Conservation (phyloP, 164 flowering plant genomes). For the Magnolia officinalis region DNA sequence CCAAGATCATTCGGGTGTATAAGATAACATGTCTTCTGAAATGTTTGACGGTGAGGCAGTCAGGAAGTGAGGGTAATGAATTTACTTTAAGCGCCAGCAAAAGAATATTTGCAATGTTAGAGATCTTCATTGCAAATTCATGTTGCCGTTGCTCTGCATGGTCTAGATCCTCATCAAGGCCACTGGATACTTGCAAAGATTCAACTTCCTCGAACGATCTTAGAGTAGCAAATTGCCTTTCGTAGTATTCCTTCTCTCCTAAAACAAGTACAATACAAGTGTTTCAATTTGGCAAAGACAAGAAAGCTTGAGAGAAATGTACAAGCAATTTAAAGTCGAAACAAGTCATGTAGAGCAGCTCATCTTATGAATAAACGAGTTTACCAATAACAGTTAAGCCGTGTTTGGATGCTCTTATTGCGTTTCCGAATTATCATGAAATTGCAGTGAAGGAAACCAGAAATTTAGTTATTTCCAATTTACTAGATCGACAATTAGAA, state of each 20-base stretch:
- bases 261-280: constrained; percentile 4
- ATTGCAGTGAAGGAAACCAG: no score
- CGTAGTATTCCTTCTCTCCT: constrained; percentile 77
- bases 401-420: not conserved
- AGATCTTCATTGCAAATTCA: constrained; percentile 65
- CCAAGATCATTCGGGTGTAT: not conserved
- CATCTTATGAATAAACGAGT: not conserved
- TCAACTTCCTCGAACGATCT: constrained; percentile 71
- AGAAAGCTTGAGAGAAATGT: not conserved
- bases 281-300: not conserved
- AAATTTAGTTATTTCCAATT: not conserved
- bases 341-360: no score
- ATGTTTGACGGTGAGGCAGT: not conserved
- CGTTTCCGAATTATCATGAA: no score
- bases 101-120: constrained; percentile 55
- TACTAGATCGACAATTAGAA: not conserved
- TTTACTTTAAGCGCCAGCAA: constrained; percentile 56
- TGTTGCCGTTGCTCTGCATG: constrained; percentile 42
- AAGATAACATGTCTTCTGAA: not conserved
- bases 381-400: not conserved
- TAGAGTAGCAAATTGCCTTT: constrained; percentile 56
- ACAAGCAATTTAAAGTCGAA: not conserved
- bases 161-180: constrained; percentile 29
- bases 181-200: constrained; percentile 20
- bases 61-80: not conserved